These are phyloP conservation scores for Exophiala sp. DNA, from an alignment of 2,329 filamentous ascomycete species.

Conservation along the genomic window DNA sequence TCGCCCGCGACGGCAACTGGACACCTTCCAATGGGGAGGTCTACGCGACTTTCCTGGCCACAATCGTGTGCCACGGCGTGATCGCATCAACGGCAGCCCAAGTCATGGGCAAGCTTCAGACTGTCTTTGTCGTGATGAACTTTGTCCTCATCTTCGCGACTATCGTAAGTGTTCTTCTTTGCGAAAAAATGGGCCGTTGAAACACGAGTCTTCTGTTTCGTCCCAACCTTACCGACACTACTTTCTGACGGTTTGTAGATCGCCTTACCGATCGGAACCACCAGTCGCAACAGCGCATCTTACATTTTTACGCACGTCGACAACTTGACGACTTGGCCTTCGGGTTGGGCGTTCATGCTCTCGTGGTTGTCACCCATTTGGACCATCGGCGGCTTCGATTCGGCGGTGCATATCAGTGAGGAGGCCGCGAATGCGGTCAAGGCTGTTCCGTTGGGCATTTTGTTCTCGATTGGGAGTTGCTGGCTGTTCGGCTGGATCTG, in stretches of 20 bases:
- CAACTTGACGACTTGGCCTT: slow-evolving; percentile 58
- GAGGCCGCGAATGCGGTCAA: slow-evolving; percentile 59
- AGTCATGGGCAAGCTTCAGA: slow-evolving; percentile 59
- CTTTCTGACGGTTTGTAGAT: too few relatives aligned
- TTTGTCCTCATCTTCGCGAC: slow-evolving; percentile 55
- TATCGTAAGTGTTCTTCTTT: too few relatives aligned
- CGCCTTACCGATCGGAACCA: slow-evolving; percentile 52
- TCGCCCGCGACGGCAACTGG: slow-evolving; percentile 56
- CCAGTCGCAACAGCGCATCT: slow-evolving; percentile 40
- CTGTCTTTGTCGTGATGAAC: slow-evolving; percentile 55
- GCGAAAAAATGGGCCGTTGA: too few relatives aligned
- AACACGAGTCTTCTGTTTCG: too few relatives aligned
- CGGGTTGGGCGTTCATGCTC: slow-evolving; percentile 58
- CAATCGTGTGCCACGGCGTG: slow-evolving; percentile 53
- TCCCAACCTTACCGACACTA: too few relatives aligned
- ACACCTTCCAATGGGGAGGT: slow-evolving; percentile 53
- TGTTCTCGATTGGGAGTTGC: slow-evolving; percentile 55
- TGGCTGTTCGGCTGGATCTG: slow-evolving; percentile 58
- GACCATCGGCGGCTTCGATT: slow-evolving; percentile 57
- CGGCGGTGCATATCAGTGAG: slow-evolving; percentile 39
- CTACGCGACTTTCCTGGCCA: slow-evolving; percentile 57
- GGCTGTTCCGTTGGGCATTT: slow-evolving; percentile 58
- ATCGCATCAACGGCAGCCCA: slow-evolving; percentile 52
- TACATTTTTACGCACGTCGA: slow-evolving; percentile 57
- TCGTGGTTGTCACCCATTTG: slow-evolving; percentile 61